Percentiles rank a stretch among this genome's conserved stretches.
Evolutionary conservation across 2,329 filamentous ascomycete species (phyloP).

Genomic region (Aspergillus clavatus): DNA sequence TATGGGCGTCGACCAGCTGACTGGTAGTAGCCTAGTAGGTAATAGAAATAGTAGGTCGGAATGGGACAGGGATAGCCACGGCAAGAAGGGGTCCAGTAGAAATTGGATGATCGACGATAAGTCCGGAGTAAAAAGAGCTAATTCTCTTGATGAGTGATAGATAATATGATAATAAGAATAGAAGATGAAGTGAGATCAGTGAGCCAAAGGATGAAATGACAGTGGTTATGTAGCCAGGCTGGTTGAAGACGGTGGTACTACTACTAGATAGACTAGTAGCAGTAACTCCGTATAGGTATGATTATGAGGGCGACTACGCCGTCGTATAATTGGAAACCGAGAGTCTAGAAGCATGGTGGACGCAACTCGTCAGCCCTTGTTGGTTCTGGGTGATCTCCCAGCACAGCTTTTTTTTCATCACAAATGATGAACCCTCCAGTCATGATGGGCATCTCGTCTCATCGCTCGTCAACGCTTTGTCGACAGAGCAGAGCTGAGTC

Average conservation of each 20-base stretch:
- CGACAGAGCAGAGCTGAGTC: not conserved
- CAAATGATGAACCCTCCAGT: not conserved
- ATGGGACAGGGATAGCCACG: constrained; percentile 6
- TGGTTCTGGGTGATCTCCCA: no score
- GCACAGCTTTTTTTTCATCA: no score
- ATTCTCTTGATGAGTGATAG: constrained; percentile 12
- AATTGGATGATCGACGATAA: no score
- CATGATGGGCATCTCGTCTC: no score
- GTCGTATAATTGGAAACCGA: no score
- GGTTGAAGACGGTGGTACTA: not conserved
- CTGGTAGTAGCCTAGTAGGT: not conserved
- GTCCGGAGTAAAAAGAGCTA: constrained; percentile 10
- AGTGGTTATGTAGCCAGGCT: constrained; percentile 4
- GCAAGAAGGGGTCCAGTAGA: no score
- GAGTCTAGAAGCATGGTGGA: constrained; percentile 9
- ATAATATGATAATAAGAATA: no score
- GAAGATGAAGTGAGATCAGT: not conserved
- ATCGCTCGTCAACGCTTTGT: not conserved
- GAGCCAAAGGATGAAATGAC: not conserved
- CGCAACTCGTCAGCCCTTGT: constrained; percentile 3
- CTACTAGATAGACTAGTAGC: no score
- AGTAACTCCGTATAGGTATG: no score
- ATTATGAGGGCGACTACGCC: not conserved
- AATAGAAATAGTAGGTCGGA: no score
- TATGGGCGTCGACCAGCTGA: constrained; percentile 5